Evolutionary conservation across 257 asterid genomes (phyloP).

Genomic region (Solanum pimpinellifolium): DNA sequence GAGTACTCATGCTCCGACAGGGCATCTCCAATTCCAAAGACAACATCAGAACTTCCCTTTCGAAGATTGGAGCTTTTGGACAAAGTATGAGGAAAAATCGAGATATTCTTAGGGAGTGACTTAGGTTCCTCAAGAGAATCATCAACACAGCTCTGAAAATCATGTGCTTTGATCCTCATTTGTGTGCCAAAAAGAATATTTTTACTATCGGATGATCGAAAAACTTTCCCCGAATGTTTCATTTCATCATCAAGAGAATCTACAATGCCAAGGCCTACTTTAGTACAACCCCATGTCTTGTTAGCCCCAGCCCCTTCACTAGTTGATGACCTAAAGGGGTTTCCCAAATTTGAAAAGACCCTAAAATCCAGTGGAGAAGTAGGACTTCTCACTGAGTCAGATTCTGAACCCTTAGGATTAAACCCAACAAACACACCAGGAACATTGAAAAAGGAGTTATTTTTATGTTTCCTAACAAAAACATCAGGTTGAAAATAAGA

Average conservation of each 20-base stretch:
- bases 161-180: constrained; percentile 27
- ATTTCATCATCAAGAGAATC: constrained; percentile 62
- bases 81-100: constrained; percentile 26
- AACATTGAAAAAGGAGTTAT: constrained; percentile 31
- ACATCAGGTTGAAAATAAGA: constrained; percentile 37
- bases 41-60: constrained; percentile 42
- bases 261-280: constrained; percentile 85
- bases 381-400: constrained; percentile 85
- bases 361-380: constrained; percentile 86
- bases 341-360: constrained; percentile 57
- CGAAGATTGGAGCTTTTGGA: constrained; percentile 21
- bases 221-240: constrained; percentile 22
- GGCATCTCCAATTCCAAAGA: constrained; percentile 59
- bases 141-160: constrained; percentile 18
- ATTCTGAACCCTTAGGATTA: constrained; percentile 50
- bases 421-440: constrained; percentile 57
- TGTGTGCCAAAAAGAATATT: constrained; percentile 52
- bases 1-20: constrained; percentile 9
- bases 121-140: constrained; percentile 35
- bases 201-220: constrained; percentile 40
- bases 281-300: constrained; percentile 56
- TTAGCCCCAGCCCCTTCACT: constrained; percentile 33
- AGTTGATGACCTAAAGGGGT: constrained; percentile 49
- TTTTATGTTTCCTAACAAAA: constrained; percentile 41
- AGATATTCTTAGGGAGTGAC: constrained; percentile 50